Conservation (phyloP, 345 rosid genomes). For the Eucalyptus cloeziana region DNA sequence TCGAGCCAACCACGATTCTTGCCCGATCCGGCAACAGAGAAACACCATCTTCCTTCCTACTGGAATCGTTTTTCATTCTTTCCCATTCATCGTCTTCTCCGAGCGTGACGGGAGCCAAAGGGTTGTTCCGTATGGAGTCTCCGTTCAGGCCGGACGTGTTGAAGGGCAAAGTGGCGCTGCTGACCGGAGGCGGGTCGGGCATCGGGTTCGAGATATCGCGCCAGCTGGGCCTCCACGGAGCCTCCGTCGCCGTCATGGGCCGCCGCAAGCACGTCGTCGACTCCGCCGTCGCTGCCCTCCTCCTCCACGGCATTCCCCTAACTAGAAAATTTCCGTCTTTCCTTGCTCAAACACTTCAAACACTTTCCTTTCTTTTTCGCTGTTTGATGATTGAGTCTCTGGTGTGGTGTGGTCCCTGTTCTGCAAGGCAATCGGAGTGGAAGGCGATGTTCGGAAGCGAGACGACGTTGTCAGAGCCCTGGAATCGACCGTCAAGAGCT, state of each 20-base stretch:
- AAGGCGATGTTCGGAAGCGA: constrained; percentile 32
- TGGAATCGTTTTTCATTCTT: not conserved
- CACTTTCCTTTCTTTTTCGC: no score
- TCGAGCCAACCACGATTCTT: not conserved
- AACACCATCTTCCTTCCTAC: not conserved
- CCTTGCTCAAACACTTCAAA: no score
- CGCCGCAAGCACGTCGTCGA: constrained; percentile 5
- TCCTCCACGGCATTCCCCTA: no score
- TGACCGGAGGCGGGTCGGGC: constrained; percentile 39
- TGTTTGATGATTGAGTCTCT: no score
- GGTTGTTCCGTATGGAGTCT: constrained; percentile 8
- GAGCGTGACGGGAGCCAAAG: not conserved
- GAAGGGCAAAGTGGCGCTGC: constrained; percentile 34
- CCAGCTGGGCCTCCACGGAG: constrained; percentile 39
- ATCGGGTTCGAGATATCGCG: constrained; percentile 33
- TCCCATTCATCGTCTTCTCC: not conserved
- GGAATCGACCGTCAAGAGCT: constrained; percentile 20
- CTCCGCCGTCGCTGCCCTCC: not conserved
- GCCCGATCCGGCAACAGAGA: not conserved
- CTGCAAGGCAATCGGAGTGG: constrained; percentile 34
- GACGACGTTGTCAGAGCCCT: constrained; percentile 23
- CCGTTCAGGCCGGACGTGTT: constrained; percentile 29
- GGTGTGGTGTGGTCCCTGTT: no score
- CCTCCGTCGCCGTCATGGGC: constrained; percentile 41
- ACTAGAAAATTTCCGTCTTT: no score